These are phyloP conservation scores for Ogataea degrootiae DNA, from an alignment of 805 yeast genomes.

Conservation along the genomic window DNA sequence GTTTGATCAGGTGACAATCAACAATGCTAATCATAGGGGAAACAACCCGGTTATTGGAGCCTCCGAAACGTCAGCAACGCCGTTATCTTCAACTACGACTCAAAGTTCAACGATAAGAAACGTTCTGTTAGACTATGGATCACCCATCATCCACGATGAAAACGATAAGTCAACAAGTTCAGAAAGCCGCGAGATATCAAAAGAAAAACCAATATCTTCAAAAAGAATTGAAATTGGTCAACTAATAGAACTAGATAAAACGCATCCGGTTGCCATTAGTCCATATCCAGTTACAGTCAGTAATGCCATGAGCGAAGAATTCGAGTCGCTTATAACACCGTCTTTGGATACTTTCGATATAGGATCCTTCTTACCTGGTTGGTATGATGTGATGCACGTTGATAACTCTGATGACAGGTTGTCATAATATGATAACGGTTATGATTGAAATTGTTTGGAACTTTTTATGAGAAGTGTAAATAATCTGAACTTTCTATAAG, in stretches of 20 bases:
- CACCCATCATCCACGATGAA: conserved; percentile 12
- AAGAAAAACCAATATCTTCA: neutral
- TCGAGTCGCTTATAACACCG: too few species aligned
- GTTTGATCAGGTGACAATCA: conserved; percentile 1
- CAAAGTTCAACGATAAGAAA: conserved; percentile 4
- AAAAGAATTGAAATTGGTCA: neutral
- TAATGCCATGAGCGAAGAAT: too few species aligned
- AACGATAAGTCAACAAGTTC: conserved; percentile 1
- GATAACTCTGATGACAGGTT: neutral
- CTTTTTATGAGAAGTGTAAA: too few species aligned
- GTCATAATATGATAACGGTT: too few species aligned
- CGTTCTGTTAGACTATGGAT: conserved; percentile 10
- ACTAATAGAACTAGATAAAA: too few species aligned
- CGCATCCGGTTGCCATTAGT: too few species aligned
- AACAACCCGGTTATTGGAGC: too few species aligned
- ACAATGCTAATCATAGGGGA: neutral
- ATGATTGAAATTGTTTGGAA: too few species aligned
- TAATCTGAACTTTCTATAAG: too few species aligned
- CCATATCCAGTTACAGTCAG: too few species aligned
- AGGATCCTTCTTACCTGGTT: conserved; percentile 13
- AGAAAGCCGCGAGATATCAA: neutral
- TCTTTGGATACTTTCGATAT: conserved; percentile 9
- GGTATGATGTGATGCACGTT: conserved; percentile 14
- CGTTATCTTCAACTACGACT: neutral
- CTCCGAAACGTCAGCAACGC: too few species aligned